These are phyloP conservation scores for Lobosporangium transversale DNA, from an alignment of 192 early-diverging fungal genomes.

Conservation along the genomic window DNA sequence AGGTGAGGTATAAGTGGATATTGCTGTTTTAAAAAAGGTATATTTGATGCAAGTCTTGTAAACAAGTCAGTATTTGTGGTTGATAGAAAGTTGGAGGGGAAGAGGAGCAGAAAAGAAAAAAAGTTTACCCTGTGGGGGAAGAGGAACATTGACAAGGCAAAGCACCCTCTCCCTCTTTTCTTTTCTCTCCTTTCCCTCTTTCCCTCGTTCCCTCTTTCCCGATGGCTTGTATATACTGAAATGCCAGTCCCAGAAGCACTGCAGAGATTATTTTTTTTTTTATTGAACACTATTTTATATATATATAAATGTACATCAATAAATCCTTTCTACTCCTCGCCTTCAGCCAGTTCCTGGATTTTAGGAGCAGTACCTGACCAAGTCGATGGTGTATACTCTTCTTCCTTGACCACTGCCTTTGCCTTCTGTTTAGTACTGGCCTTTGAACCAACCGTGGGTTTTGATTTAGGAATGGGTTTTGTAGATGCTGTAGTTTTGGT, in stretches of 20 bases:
- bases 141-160: too few relatives aligned
- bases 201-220: too few relatives aligned
- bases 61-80: neutral
- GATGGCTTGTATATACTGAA: too few relatives aligned
- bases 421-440: constrained; percentile 18
- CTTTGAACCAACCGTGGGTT: constrained; percentile 34
- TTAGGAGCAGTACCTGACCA: constrained; percentile 50
- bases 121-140: too few relatives aligned
- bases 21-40: too few relatives aligned
- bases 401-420: constrained; percentile 8
- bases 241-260: too few relatives aligned
- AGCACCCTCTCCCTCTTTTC: too few relatives aligned
- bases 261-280: too few relatives aligned
- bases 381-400: constrained; percentile 32
- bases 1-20: too few relatives aligned
- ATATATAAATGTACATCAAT: too few relatives aligned
- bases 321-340: constrained; percentile 33
- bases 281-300: too few relatives aligned
- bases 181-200: too few relatives aligned
- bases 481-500: neutral
- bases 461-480: constrained; percentile 26
- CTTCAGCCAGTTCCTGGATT: constrained; percentile 47
- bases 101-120: neutral
- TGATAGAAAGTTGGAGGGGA: neutral
- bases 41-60: neutral